phyloP scores from a whole-genome alignment of 257 asterid genomes.

The Pogostemon cablin region DNA sequence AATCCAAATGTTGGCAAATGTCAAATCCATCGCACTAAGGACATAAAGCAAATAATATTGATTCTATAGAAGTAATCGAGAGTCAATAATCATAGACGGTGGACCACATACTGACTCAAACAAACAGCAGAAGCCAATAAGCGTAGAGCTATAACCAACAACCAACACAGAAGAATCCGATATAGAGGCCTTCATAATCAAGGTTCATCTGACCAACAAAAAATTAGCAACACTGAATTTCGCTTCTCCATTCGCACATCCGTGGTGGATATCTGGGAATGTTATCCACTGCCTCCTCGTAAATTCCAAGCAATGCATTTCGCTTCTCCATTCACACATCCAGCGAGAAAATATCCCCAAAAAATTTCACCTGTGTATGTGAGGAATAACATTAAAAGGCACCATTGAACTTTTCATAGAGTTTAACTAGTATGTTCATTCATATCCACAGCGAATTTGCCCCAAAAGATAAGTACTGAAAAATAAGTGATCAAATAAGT shows the following conservation, averaged over 20 bases:
- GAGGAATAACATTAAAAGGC: not conserved
- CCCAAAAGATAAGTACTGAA: not conserved
- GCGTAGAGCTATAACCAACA: no score
- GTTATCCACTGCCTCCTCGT: conserved; percentile 27
- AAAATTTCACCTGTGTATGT: conserved; percentile 51
- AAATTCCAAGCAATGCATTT: conserved; percentile 58
- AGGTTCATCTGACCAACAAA: no score
- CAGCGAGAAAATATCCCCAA: conserved; percentile 42
- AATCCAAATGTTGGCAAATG: no score
- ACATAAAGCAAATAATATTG: no score
- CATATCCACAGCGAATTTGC: not conserved
- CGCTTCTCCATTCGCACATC: conserved; percentile 27
- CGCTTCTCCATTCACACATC: conserved; percentile 48
- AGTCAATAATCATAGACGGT: no score
- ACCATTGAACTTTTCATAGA: not conserved
- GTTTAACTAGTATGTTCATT: not conserved
- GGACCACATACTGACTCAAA: no score
- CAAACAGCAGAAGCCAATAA: no score
- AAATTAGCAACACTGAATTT: no score
- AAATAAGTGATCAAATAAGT: not conserved
- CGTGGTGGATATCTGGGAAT: conserved; percentile 67
- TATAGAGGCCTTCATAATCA: no score
- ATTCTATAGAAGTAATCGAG: no score
- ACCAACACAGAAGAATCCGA: no score
- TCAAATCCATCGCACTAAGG: no score